Conservation (phyloP, 1,284 basidiomycete genomes). For the Takashimella koratensis region DNA sequence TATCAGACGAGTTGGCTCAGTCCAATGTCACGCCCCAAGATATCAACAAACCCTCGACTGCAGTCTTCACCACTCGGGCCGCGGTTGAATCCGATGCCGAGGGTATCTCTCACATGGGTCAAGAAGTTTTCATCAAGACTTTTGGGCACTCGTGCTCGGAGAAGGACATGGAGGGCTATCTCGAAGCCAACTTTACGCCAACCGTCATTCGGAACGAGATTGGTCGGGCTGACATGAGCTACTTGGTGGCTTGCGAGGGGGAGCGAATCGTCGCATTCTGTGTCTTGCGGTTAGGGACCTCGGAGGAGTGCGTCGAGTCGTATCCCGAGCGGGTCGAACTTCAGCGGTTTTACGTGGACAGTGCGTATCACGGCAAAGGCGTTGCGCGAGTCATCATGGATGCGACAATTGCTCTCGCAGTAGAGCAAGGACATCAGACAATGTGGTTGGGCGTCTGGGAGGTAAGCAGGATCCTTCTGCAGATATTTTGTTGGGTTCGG, state of each 20-base stretch:
- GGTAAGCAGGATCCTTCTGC: no score
- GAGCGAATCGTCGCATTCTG: slow-evolving; percentile 7
- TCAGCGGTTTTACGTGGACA: slow-evolving; percentile 14
- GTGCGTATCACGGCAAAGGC: slow-evolving; percentile 27
- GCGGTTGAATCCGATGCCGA: slow-evolving; percentile 5
- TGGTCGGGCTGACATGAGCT: neutral
- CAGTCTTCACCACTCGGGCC: slow-evolving; percentile 28
- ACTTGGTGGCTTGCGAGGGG: slow-evolving; percentile 3
- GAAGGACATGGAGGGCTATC: slow-evolving; percentile 11
- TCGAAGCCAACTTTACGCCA: slow-evolving; percentile 7
- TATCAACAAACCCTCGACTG: neutral
- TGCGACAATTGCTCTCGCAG: slow-evolving; percentile 11
- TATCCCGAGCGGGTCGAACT: slow-evolving; percentile 12
- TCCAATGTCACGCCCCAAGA: neutral
- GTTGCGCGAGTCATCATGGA: slow-evolving; percentile 20
- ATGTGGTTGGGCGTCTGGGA: slow-evolving; percentile 40
- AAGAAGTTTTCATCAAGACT: slow-evolving; percentile 7
- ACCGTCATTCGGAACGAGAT: slow-evolving; percentile 5
- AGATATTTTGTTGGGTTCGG: no score
- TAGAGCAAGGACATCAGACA: slow-evolving; percentile 16
- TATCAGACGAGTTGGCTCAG: neutral
- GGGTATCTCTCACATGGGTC: slow-evolving; percentile 6
- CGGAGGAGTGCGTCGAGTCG: slow-evolving; percentile 9
- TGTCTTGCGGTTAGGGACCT: slow-evolving; percentile 2
- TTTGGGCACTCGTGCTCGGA: slow-evolving; percentile 12